Base-by-base conservation (phyloP, 345 rosid species). In the Syzygium grande region DNA sequence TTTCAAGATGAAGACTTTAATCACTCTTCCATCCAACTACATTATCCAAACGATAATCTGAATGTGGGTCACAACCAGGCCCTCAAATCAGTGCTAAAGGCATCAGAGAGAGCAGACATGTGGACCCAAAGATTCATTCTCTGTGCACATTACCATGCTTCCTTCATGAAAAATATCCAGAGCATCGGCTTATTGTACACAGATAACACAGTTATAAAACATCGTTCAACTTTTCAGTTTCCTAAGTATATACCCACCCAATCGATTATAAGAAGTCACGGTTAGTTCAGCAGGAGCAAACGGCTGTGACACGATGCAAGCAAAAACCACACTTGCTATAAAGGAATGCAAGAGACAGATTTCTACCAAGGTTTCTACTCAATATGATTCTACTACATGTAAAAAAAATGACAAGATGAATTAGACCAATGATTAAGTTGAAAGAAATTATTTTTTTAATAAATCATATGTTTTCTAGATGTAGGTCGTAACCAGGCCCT, bases 71-170 rank as follows among this genome's bases (percentile, higher is more conserved):
- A 55, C 30, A 79, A 52, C 87, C 87, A 86, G 87, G 84, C 87
- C 87, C 87, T 77, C 84, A 86, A 68, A 68, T 86, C 84, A 86
- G 30, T 46, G 55, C 80, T 73, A 16, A 43, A 65, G 56, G 63
- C 59, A 52, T 86, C 87, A 68, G 87, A 87, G n/a, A 41, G 85
- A 25, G 85, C 84, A 73, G 85, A 84, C 87, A 65, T 68, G 85
- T 43, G 54, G 84, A 88, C 89, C 89, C 84, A 85, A 65, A 22
- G 41, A 88, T 29, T 54, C 56, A 85, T 51, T 85, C 73, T 88
- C 84, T 22, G 85, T 88, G 89, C 87, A 85, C 87, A 85, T 85
- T 77, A 88, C 89, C 87, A 85, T 85, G 89, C 87, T 88, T 88
- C 89, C 87, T 88, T 88, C 89, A 59, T 85, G 23, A 25, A 43